Evolutionary conservation across 805 yeast species (phyloP), one percentile per base, ranked within the genome.

Genomic region (Blastobotrys attinorum): DNA sequence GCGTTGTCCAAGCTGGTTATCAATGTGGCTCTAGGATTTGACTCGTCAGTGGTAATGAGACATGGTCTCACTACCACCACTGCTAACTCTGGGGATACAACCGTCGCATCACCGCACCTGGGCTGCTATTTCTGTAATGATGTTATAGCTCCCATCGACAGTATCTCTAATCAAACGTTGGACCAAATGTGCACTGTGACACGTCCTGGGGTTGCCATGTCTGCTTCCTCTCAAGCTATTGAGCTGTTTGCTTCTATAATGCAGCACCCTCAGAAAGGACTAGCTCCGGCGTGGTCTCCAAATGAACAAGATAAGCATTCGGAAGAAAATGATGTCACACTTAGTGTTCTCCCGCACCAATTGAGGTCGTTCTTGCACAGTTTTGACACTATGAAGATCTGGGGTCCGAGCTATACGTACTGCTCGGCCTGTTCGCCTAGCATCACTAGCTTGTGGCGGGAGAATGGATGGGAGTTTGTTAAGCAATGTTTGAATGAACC

Each of bases 181-280:
- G 99, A 92, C 63, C 97, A 92, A 62, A 92, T 92, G 97, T 92
- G 99, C 58, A 92, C 99, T 0, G 98, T 92, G 1, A 92, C 98
- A 0, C 70, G 98, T 33, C 97, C 99, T 0, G 98, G 99, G 0
- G 89, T 83, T 1, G 96, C 99, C 0, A 66, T 83, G 54, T 66
- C 87, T 63, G 97, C 97, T 0, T 76, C 95, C 0, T 77, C 96
- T 0, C 65, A 81, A 31, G 95, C 95, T 0, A 95, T 85, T 1
- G 98, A 92, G 59, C 63, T 92, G 4, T 57, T 87, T 48, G 83
- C 84, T 0, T 76, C 92, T 1, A 48, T 85, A 0, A 54, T 86
- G 32, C 97, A 90, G 59, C 82, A 81, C 52, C 77, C 77, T 0
- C 59, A 63, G 4, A 67, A 68, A 17, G 74, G 73, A 20, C 53